Evolutionary conservation across 371 early-diverging fungal genomes (phyloP), one percentile per base, ranked within the genome.

Genomic region (Rhizomucor pusillus): DNA sequence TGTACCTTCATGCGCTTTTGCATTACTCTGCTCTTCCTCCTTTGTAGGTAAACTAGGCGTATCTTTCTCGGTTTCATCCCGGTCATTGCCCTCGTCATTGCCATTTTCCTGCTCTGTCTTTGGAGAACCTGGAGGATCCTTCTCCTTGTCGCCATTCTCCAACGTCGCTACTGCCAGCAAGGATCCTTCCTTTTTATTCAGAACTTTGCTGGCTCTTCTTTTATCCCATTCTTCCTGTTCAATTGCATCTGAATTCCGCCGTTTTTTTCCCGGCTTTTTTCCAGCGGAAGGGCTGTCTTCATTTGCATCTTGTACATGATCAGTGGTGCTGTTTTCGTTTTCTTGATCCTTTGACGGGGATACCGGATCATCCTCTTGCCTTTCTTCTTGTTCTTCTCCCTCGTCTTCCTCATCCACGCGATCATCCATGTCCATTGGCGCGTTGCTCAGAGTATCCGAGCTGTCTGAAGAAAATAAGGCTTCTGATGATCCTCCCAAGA

Each of bases 391-490:
- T 22, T 50, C 50, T 44, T 34, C 23, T 35, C 44, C 46, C 12
- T 20, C 45, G 4, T 53, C 53, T 44, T 53, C 53, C 18, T 59
- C 59, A 19, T 59, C 56, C 10, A 48, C 56, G 23, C 56, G 51
- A 22, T 57, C 57, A 19, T 57, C 57, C 20, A 57, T 51, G 25
- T 57, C 57, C 50, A 57, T 51, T 7, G 57, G 51, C 36, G 44
- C 57, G 39, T 57, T 57, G 46, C 57, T 57, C 10, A 57, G 25
- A 11, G 57, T 57, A 51, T 57, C 57, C 24, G 57, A 57, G 34
- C 51, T 57, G 25, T 57, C 57, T 7, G 29, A 29, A n/a, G 41
- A 50, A 29, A 57, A 57, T 7, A 57, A 35, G 14, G 37, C 52
- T 16, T 51, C 56, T 43, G 37, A 19, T 11, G 47, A 39, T 37